Evolutionary conservation across 495 filamentous ascomycete species (phyloP).

Genomic region (Penicillium daleae): DNA sequence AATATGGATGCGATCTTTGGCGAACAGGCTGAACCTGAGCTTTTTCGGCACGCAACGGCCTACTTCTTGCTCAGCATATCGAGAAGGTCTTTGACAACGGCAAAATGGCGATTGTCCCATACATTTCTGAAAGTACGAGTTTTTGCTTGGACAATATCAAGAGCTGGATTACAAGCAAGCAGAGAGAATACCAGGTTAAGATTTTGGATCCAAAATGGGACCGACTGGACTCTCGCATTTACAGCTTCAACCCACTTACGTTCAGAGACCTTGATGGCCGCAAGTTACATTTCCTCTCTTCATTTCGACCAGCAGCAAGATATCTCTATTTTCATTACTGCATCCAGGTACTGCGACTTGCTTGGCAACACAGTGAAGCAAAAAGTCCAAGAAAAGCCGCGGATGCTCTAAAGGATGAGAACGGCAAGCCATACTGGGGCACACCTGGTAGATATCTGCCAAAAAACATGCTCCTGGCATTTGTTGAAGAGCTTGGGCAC

Average conservation of each 20-base stretch:
- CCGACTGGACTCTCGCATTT: not conserved
- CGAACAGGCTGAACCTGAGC: not conserved
- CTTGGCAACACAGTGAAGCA: constrained; percentile 17
- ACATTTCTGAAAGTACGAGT: not conserved
- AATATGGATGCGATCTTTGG: constrained; percentile 5
- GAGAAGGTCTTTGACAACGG: constrained; percentile 1
- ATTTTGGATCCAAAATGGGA: constrained; percentile 1
- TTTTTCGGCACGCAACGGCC: not conserved
- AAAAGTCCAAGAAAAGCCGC: constrained; percentile 8
- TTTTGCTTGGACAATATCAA: no score
- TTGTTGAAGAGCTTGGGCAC: constrained; percentile 26
- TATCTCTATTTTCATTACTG: constrained; percentile 34
- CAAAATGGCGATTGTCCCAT: not conserved
- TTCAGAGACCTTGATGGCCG: constrained; percentile 24
- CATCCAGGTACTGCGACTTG: constrained; percentile 17
- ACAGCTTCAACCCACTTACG: not conserved
- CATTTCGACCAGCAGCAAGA: constrained; percentile 22
- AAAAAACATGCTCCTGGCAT: constrained; percentile 24
- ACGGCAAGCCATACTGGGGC: constrained; percentile 26
- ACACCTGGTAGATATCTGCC: constrained; percentile 25
- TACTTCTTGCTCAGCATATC: not conserved
- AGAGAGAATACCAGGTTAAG: constrained; percentile 5
- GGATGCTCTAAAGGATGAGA: constrained; percentile 18
- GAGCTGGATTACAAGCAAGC: not conserved
- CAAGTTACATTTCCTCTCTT: constrained; percentile 18